Base-by-base conservation (phyloP, 2,329 filamentous ascomycete species). In the Colletotrichum lindemuthianum region DNA sequence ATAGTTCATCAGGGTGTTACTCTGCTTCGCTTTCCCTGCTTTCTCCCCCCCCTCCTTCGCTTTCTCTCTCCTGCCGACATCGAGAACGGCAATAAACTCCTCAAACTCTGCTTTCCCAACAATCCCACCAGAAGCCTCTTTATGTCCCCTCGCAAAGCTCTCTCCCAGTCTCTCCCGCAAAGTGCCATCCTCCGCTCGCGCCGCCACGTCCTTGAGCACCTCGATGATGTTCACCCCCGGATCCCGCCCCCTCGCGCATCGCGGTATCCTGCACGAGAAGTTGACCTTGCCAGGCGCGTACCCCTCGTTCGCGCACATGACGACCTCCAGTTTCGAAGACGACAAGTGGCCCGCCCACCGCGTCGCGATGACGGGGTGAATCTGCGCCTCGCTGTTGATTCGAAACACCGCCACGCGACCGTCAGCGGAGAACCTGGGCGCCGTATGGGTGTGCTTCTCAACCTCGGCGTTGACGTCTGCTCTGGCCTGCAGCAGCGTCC, bases 361-460 rank as follows among this genome's bases (percentile, higher is more conserved):
- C 4, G 87, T 90, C 2, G 89, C 88, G 60, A 91, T 88, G 2
- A 91, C 81, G 0, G 88, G 86, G 71, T 92, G 89, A 0, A 91
- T 81, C 69, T 91, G 89, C 2, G 87, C 85, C 33, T 77, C 74
- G 1, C 84, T 88, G 39, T 75, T 80, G 69, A 91, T 90, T 4
- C 85, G 81, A 48, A 91, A 80, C 0, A 91, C 84, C 0, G 88
- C 88, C 11, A 91, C 82, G 51, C 80, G 85, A 1, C 81, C 86
- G 63, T 91, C 88, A 4, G 79, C 75, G 4, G 85, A 89, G 75
- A 91, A 90, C 69, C 84, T 86, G 0, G 89, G 89, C 1, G 87
- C 81, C 1, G 86, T 82, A 66, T 86, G 88, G 1, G 87, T 86
- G 69, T 86, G 88, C 15, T 82, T 78, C 67, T 88, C 84, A 0